These are phyloP conservation scores for Thyridium curvatum DNA, from an alignment of 2,329 filamentous ascomycete species.

Conservation along the genomic window DNA sequence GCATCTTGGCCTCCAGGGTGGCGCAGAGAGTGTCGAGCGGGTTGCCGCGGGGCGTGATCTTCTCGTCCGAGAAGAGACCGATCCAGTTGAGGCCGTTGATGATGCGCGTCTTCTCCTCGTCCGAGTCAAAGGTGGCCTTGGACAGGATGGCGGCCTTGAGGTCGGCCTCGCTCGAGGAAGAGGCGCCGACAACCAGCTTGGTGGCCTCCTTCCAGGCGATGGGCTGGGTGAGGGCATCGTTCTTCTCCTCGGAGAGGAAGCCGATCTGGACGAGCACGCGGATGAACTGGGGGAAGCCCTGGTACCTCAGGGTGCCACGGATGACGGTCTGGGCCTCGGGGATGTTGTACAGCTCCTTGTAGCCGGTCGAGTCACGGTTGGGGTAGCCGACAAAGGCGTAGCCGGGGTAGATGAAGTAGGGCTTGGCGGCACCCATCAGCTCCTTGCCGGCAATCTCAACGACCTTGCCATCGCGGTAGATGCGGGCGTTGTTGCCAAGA, in stretches of 20 bases:
- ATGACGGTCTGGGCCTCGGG: slow-evolving; percentile 64
- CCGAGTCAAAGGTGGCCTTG: slow-evolving; percentile 67
- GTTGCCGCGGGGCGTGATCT: slow-evolving; percentile 68
- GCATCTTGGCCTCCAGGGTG: slow-evolving; percentile 85
- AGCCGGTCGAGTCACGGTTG: slow-evolving; percentile 84
- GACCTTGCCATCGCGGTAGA: slow-evolving; percentile 72
- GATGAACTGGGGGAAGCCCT: slow-evolving; percentile 87
- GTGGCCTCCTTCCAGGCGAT: slow-evolving; percentile 83
- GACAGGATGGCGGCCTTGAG: slow-evolving; percentile 66
- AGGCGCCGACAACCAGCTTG: slow-evolving; percentile 65
- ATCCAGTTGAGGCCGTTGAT: slow-evolving; percentile 65
- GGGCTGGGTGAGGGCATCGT: slow-evolving; percentile 58
- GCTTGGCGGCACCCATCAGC: slow-evolving; percentile 82
- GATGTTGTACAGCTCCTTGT: slow-evolving; percentile 73
- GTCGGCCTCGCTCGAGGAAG: slow-evolving; percentile 60
- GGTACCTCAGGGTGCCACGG: slow-evolving; percentile 71
- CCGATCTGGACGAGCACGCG: slow-evolving; percentile 82
- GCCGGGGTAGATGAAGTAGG: slow-evolving; percentile 84
- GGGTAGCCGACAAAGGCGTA: slow-evolving; percentile 89
- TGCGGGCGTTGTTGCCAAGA: slow-evolving; percentile 77
- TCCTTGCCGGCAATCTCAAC: slow-evolving; percentile 60
- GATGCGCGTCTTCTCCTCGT: slow-evolving; percentile 64
- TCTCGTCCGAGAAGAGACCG: slow-evolving; percentile 59
- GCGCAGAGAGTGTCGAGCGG: slow-evolving; percentile 89
- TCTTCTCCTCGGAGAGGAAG: slow-evolving; percentile 70